Base-by-base conservation (phyloP, 768 basidiomycete species). In the Saitozyma podzolica region DNA sequence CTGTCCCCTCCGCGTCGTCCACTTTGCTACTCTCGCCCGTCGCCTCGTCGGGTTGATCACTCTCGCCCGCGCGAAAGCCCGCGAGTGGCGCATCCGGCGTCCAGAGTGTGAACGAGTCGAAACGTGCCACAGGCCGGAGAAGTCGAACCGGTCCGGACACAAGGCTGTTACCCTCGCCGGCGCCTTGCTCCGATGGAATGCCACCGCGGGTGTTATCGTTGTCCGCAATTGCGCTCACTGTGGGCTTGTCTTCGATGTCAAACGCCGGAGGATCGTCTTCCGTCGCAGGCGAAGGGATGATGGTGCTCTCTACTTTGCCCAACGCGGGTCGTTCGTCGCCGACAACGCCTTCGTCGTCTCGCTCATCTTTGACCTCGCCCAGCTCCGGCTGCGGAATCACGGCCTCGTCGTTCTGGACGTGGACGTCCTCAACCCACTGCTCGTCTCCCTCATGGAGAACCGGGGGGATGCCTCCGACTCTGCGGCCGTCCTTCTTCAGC, bases 201-300 rank as follows among this genome's bases (percentile, higher is more conserved):
- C 6, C 20, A 48, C 40, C 55, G 16, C 42, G 41, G 20, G 43
- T 47, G 8, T 49, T 39, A 16, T 14, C 10, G 9, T 4, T 14
- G 11, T 51, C 54, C 9, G 40, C n/a, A n/a, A n/a, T n/a, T n/a
- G n/a, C 39, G 42, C 6, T 51, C 29, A 48, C 41, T 4, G 59
- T 48, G 6, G 53, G 48, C 17, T 57, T 47, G 16, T 50, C 17
- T 19, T 13, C 56, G 43, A 72, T 51, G 19, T 50, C 47, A 42
- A 75, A 75, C 14, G 55, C 19, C 8, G 71, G 74, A 16, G 67
- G 69, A 53, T 73, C 67, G 48, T 75, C 60, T 43, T 75, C 74
- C 8, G 74, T 75, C 8, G 69, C 62, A 37, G 74, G 74, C 0
- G 74, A 75, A 17, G 74, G 74, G 13, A 75, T 68, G 16, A 70